These are phyloP conservation scores for Hortiboletus flavorubellus DNA, from an alignment of 768 basidiomycete genomes.

Conservation along the genomic window DNA sequence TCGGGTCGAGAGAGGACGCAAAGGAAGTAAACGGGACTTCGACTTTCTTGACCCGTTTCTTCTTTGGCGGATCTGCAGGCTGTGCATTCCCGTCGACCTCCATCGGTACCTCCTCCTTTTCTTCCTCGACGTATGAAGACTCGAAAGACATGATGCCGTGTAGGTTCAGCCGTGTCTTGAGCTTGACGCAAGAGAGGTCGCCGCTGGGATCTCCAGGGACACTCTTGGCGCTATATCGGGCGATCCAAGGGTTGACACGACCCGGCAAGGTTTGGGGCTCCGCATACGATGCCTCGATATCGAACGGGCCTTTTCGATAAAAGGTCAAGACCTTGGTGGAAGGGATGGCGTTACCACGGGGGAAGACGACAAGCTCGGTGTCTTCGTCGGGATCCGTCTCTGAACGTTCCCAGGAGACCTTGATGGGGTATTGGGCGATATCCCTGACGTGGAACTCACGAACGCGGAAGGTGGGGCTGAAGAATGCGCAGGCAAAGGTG, in stretches of 20 bases:
- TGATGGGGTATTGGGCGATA: conserved; percentile 84
- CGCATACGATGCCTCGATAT: conserved; percentile 82
- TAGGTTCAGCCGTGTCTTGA: conserved; percentile 84
- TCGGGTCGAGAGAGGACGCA: conserved; percentile 61
- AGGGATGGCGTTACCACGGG: conserved; percentile 77
- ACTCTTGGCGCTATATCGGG: conserved; percentile 75
- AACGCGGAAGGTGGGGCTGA: conserved; percentile 97
- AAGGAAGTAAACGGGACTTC: conserved; percentile 71
- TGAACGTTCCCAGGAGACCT: conserved; percentile 79
- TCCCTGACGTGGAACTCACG: conserved; percentile 92
- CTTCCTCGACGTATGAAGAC: conserved; percentile 78
- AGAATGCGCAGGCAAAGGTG: conserved; percentile 95
- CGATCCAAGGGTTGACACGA: conserved; percentile 81
- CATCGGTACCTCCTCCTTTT: conserved; percentile 70
- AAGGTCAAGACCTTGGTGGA: conserved; percentile 96
- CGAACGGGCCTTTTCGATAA: conserved; percentile 86
- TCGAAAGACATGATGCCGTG: conserved; percentile 90
- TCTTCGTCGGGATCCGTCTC: conserved; percentile 82
- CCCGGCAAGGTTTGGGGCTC: conserved; percentile 72
- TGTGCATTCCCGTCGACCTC: conserved; percentile 56
- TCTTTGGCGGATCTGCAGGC: conserved; percentile 51
- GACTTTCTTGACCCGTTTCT: conserved; percentile 85
- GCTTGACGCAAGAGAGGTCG: conserved; percentile 79
- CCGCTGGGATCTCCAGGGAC: conserved; percentile 68
- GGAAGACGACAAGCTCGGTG: conserved; percentile 89